phyloP scores from a whole-genome alignment of 495 filamentous ascomycete genomes.

The Glarea lozoyensis region DNA sequence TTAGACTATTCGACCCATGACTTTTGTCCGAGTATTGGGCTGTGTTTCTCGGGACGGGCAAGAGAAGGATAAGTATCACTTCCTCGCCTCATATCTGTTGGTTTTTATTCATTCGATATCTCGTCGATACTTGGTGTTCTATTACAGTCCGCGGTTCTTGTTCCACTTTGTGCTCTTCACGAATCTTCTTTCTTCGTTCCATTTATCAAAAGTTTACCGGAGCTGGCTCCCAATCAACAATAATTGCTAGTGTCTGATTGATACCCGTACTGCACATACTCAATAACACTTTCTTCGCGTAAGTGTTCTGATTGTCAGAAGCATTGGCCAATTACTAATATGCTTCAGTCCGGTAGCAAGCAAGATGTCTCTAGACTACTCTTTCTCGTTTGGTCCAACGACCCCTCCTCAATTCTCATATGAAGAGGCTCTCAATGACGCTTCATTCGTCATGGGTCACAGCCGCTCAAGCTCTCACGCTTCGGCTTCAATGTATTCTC shows the following conservation, averaged over 20 bases:
- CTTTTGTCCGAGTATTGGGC: slow-evolving; percentile 23
- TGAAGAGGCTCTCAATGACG: slow-evolving; percentile 33
- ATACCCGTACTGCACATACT: slow-evolving; percentile 8
- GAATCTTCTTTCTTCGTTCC: slow-evolving; percentile 25
- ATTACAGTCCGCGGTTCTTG: slow-evolving; percentile 18
- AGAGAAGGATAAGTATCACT: slow-evolving; percentile 21
- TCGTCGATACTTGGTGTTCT: slow-evolving; percentile 6
- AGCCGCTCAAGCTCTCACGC: slow-evolving; percentile 42
- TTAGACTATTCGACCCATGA: slow-evolving; percentile 21
- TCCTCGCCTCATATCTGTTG: slow-evolving; percentile 15
- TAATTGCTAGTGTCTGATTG: slow-evolving; percentile 22
- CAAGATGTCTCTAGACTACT: slow-evolving; percentile 50
- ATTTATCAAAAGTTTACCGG: slow-evolving; percentile 21
- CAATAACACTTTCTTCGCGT: slow-evolving; percentile 10
- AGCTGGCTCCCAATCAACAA: slow-evolving; percentile 31
- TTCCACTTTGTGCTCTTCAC: slow-evolving; percentile 23
- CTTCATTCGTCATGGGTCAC: slow-evolving; percentile 19
- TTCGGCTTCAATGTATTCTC: slow-evolving; percentile 45
- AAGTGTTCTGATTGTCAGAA: slow-evolving; percentile 2
- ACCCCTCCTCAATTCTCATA: slow-evolving; percentile 23
- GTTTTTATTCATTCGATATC: slow-evolving; percentile 19
- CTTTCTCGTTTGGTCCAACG: slow-evolving; percentile 45
- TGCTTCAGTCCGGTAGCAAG: slow-evolving; percentile 19
- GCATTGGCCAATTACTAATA: not conserved
- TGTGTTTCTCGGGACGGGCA: slow-evolving; percentile 23